Base-by-base conservation (phyloP, 306 rosid genomes). In the Cucurbita pepo region DNA sequence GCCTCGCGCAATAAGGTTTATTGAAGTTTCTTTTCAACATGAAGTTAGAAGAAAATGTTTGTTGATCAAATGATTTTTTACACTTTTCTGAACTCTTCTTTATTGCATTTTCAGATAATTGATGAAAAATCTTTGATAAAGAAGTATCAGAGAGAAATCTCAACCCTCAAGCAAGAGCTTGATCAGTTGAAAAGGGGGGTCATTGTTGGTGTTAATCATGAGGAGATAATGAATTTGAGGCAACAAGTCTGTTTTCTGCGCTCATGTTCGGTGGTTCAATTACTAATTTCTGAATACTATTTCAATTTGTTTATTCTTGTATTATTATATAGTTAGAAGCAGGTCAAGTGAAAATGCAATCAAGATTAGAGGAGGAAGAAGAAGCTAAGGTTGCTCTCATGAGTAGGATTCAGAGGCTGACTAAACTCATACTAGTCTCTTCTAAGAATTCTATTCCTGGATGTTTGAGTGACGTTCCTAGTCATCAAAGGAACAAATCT, bases 391-490 rank as follows among this genome's bases (percentile, higher is more conserved):
- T 88, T 83, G 97, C 97, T 84, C 96, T 95, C 60, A 80, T 89
- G 97, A 95, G 99, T 88, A 89, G 99, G 86, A 95, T 95, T 78
- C 99, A 95, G 84, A 84, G 99, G 83, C 88, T 95, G 71, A 95
- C 99, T 16, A 95, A 95, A 82, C 99, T 95, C 74, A 95, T 95
- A 79, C 91, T 95, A 71, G 99, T 95, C 80, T 95, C 99, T 69
- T 84, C 99, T 11, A 95, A 95, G 86, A 88, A 86, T 83, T 85
- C 89, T 36, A 86, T 91, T 79, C 99, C 99, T 56, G 95, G 91
- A 71, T 88, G 86, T 85, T 72, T 85, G 78, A 74, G 86, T 76
- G 99, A 95, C 51, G 78, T 84, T 83, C 86, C 97, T 45, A 88
- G 81, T 82, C 96, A 95, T 75, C 92, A 85, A 69, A 87, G 86